A percentile compares a stretch with the other conserved stretches of the same genome.
Evolutionary conservation across 2,329 filamentous ascomycete genomes (phyloP).

Genomic region (Ophiostoma quercus): DNA sequence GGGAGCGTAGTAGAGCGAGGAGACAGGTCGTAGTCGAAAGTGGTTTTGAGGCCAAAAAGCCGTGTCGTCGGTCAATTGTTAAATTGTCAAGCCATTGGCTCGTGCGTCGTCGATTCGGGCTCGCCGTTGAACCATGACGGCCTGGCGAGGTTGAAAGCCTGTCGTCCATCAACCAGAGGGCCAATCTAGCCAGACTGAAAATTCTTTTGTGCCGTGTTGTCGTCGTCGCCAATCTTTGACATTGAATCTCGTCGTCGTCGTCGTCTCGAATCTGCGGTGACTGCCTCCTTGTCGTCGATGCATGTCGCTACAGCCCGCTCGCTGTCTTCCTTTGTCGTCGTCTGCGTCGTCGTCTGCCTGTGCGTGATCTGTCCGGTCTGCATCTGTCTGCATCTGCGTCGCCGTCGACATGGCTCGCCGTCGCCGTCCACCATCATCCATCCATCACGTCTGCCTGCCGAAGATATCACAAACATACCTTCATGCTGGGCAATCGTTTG

Average conservation of each 20-base stretch:
- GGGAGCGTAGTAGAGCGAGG: not conserved
- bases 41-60: not conserved
- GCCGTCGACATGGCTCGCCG: not conserved
- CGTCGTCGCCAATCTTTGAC: not conserved
- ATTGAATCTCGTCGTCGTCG: slow-evolving; percentile 11
- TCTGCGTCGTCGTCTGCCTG: not conserved
- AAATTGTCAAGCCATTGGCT: not conserved
- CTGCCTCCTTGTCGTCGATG: not conserved
- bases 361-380: not conserved
- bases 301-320: not conserved
- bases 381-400: not conserved
- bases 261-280: not conserved
- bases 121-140: not conserved
- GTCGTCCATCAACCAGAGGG: not conserved
- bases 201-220: not conserved
- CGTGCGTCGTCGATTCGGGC: not conserved
- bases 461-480: slow-evolving; percentile 25
- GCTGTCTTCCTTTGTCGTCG: not conserved
- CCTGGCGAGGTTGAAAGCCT: not conserved
- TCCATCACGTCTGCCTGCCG: slow-evolving; percentile 2
- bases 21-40: not conserved
- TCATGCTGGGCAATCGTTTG: slow-evolving; percentile 26
- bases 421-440: not conserved
- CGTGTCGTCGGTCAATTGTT: not conserved
- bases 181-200: not conserved